Percentiles rank a stretch among this genome's conserved stretches.
These are phyloP conservation scores for Clathrus columnatus DNA, from an alignment of 768 basidiomycete genomes.

Conservation along the genomic window DNA sequence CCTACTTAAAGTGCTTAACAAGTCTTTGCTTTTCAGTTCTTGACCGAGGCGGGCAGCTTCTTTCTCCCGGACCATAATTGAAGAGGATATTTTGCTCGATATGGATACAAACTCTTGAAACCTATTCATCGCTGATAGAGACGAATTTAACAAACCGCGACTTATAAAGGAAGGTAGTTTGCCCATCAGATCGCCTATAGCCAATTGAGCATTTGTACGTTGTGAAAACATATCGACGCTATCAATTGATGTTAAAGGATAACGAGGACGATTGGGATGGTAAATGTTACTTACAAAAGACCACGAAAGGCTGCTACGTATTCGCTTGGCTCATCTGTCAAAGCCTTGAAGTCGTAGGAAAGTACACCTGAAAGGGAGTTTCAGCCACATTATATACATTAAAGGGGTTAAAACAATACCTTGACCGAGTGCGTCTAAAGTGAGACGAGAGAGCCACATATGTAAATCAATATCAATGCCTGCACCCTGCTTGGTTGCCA, in stretches of 20 bases:
- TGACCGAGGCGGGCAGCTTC: too few species aligned
- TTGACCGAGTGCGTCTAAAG: constrained; percentile 1
- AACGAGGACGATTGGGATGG: background rate
- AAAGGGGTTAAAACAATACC: background rate
- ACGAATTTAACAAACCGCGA: too few species aligned
- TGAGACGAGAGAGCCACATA: background rate
- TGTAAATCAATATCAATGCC: background rate
- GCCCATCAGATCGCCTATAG: too few species aligned
- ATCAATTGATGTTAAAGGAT: background rate
- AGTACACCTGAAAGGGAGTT: background rate
- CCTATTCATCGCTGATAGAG: too few species aligned
- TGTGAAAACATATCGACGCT: background rate
- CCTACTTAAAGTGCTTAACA: constrained; percentile 2
- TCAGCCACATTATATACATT: background rate
- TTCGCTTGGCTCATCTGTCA: background rate
- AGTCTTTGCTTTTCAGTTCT: background rate
- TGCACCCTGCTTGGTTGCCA: background rate
- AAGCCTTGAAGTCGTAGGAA: background rate
- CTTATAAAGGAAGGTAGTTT: too few species aligned
- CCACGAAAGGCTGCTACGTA: background rate
- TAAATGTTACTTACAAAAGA: background rate
- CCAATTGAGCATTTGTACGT: background rate
- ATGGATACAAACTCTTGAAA: too few species aligned
- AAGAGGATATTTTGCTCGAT: too few species aligned
- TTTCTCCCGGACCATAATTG: too few species aligned